Conservation (phyloP, 2,329 filamentous ascomycete genomes). For the Ilyonectria sp. region DNA sequence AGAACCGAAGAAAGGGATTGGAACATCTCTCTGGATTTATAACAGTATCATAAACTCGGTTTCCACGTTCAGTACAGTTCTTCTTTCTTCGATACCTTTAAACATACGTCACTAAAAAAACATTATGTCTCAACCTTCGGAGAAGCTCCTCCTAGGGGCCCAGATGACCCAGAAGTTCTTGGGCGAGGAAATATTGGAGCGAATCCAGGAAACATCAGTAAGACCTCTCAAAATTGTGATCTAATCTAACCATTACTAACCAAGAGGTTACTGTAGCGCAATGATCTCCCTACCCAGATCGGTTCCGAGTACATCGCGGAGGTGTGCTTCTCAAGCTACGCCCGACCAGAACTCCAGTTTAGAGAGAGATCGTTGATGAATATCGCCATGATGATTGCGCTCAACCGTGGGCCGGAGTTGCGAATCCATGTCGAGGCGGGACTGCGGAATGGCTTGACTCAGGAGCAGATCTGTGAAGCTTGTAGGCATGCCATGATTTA, state of each 20-base stretch:
- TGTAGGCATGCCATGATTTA: slow-evolving; percentile 27
- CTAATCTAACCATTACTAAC: not conserved
- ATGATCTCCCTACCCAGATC: slow-evolving; percentile 16
- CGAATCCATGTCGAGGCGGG: slow-evolving; percentile 23
- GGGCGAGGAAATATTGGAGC: slow-evolving; percentile 5
- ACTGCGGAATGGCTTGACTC: slow-evolving; percentile 22
- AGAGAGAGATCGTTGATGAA: slow-evolving; percentile 23
- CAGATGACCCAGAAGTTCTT: slow-evolving; percentile 16
- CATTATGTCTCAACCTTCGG: not conserved
- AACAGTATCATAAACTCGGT: too few species aligned
- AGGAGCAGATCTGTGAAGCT: slow-evolving; percentile 21
- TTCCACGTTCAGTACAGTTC: not conserved
- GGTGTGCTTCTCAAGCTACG: slow-evolving; percentile 23
- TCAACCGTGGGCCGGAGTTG: slow-evolving; percentile 22
- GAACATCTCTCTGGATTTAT: too few species aligned
- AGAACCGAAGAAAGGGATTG: too few species aligned
- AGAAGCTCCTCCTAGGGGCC: slow-evolving; percentile 12
- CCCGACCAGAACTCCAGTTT: slow-evolving; percentile 15
- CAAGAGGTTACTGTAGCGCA: not conserved
- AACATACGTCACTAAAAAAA: not conserved
- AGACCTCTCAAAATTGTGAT: not conserved
- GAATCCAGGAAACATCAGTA: not conserved
- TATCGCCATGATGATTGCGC: slow-evolving; percentile 22
- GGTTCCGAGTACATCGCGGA: slow-evolving; percentile 20
- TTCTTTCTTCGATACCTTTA: not conserved